Base-by-base conservation (phyloP, 306 rosid species). In the Prunus kanzakura region DNA sequence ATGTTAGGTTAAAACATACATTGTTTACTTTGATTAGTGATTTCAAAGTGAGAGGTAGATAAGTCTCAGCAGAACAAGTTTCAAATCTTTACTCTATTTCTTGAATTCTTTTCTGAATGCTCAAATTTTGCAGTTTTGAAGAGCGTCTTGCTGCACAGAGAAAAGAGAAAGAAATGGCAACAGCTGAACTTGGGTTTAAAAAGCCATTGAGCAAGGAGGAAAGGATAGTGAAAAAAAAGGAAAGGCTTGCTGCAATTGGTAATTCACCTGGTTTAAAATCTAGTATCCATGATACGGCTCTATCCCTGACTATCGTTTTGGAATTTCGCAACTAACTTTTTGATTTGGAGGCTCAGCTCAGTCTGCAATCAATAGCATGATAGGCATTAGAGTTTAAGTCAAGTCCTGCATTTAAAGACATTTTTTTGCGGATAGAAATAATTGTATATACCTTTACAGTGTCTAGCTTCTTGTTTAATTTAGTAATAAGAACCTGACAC, bases 221-320 rank as follows among this genome's bases (percentile, higher is more conserved):
- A 84, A 87, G 71, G 82, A 73, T 88, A 83, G 84, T 27, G 93
- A 92, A 90, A 87, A 95, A 91, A 91, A 95, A 95, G 81, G 90
- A 95, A 84, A 91, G 99, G 58, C 86, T 95, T 78, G 99, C 99
- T 71, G 99, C 99, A 77, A 95, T 95, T 88, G 99, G 99, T 95
- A 89, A 84, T 76, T 79, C 35, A 74, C 61, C 72, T 86, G 58
- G 75, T 70, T 55, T 75, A 60, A 6, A 45, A 64, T 80, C 27
- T 51, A 16, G 50, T 20, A 1, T 23, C 2, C 27, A 8, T 58
- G 57, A 67, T 64, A 13, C 47, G 51, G 46, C 69, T 72, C 52
- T 75, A 62, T 56, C 63, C 75, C 67, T 18, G 18, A 55, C 69
- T 38, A 58, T 72, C 69, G 43, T 56, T 13, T 56, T 52, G 8